Evolutionary conservation across 2,329 filamentous ascomycete genomes (phyloP), one percentile per base, ranked within the genome.

Genomic region (Cytospora schulzeri): DNA sequence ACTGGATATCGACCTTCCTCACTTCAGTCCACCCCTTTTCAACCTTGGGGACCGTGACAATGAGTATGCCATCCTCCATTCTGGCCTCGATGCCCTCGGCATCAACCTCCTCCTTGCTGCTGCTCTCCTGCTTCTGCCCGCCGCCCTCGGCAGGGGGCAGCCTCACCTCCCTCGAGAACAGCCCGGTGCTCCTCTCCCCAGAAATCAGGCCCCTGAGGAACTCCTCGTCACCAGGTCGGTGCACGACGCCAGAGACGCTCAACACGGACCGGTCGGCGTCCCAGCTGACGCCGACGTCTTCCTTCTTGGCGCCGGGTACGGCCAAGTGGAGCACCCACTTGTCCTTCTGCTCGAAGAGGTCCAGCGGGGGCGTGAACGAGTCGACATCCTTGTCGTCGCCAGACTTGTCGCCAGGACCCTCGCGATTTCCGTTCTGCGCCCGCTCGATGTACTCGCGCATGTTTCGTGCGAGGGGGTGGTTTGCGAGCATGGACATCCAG

Each of bases 261-360:
- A 96, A 79, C 62, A 84, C 79, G 55, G 81, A 83, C 71, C 85
- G 86, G 65, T 91, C 88, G 0, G 85, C 81, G 69, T 94, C 87
- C 85, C 90, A 96, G 74, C 88, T 88, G 54, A 95, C 85, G 64
- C 85, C 89, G 7, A 95, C 80, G 71, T 95, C 91, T 71, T 91
- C 85, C 76, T 93, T 93, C 77, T 88, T 88, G 1, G 89, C 91
- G 29, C 92, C 92, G 0, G 92, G 91, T 0, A 96, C 82, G 1
- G 91, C 88, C 71, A 66, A 79, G 75, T 95, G 91, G 11, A 95
- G 78, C 52, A 92, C 79, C 73, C 88, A 93, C 8, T 85, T 76
- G 6, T 55, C 63, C 29, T 50, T 28, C 12, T 88, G 90, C 73
- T 89, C 85, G 80, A 94, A 95, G 68, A 93, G 78, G 73, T 96